Evolutionary conservation across 345 rosid species (phyloP), one percentile per base, ranked within the genome.

Genomic region (Rhizophora apiculata): DNA sequence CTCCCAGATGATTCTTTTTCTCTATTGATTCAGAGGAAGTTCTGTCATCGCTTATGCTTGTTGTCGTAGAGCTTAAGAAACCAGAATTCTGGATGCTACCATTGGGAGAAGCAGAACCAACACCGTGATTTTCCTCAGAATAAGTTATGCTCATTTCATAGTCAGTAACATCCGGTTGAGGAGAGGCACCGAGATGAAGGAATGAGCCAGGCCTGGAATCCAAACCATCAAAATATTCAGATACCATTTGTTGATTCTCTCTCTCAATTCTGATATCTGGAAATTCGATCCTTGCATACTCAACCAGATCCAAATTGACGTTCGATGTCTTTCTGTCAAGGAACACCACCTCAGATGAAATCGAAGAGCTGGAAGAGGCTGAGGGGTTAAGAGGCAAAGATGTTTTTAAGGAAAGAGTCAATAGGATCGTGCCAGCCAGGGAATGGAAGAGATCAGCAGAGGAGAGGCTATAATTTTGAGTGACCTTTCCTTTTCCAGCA

Each of bases 361-460:
- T 91, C 3, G 98, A 94, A 56, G 89, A 81, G 68, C 68, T 75
- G 49, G 66, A 19, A 7, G 69, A 10, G 20, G 77, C 52, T 69
- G 75, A 20, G 34, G 73, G 68, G 24, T 75, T 71, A 68, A 68
- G 21, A 75, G 78, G 65, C 57, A 80, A 39, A 55, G 86, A 74
- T 24, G 86, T 70, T 63, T 78, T 80, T 34, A 87, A 60, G 51
- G 83, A 82, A 64, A 94, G 90, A 73, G 95, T 81, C 62, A 95
- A 74, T 56, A 76, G 74, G 64, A 95, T 86, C 22, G 91, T 91
- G 15, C 99, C 99, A 24, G 97, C 97, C 1, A 97, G 99, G 10
- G 97, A 95, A 63, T 89, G 97, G 70, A 95, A 86, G 56, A 95
- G 92, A 73, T 95, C 99, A 32, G 99, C 92, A 31, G 99, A 95